Base-by-base conservation (phyloP, 768 basidiomycete species). In the Lentinula sp. region DNA sequence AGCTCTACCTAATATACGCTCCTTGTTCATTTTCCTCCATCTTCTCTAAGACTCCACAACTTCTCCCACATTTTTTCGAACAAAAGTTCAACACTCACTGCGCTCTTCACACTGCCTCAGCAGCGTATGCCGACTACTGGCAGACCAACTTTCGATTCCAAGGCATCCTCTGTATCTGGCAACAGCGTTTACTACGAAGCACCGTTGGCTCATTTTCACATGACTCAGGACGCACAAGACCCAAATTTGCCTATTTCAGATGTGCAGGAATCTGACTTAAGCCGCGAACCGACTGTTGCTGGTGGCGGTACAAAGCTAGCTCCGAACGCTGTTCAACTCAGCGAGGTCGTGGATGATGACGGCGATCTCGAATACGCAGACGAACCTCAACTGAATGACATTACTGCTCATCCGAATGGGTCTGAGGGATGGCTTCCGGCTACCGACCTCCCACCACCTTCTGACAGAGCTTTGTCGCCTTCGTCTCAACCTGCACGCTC, bases 391-490 rank as follows among this genome's bases (percentile, higher is more conserved):
- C n/a, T 4, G 0, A 8, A 59, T 39, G 32, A 59, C 10, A 39
- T 59, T 21, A 49, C 57, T 9, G 59, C 59, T n/a, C 59, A 60
- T 43, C 59, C 59, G 16, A 60, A 60, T 21, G 59, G 59, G 0
- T 60, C 59, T 32, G 59, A 60, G 31, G 60, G 60, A 28, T 61
- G 60, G 60, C 60, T 61, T 28, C 60, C 60, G 2, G 60, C 60
- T 3, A 51, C 51, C 16, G 53, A 61, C 50, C 32, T 60, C n/a
- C 59, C 59, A 4, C 40, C 34, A 4, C 10, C 15, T 40, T 16
- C 48, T n/a, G 50, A 50, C n/a, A 42, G 59, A 6, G 52, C 32
- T 6, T n/a, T 34, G 18, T 43, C 60, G 28, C 52, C 52, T 13
- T 45, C 42, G 11, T 34, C 35, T 21, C 31, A 37, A 15, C 28